Evolutionary conservation across 352 stramenopile genomes (phyloP).

Genomic region (Globisporangium radiosum): DNA sequence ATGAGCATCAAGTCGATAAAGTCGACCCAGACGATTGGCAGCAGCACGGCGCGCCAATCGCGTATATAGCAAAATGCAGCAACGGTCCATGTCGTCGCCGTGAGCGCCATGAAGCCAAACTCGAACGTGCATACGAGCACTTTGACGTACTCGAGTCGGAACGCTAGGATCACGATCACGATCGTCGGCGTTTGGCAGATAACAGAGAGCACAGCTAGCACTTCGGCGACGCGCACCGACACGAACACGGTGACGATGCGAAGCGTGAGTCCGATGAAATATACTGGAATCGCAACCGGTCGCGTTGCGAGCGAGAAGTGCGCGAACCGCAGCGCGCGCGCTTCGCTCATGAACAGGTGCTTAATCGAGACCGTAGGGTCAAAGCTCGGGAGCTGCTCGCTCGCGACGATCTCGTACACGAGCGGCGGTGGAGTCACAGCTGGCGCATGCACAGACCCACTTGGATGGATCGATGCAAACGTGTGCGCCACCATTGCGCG

Average conservation of each 20-base stretch:
- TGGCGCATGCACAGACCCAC: not conserved
- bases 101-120: slow-evolving; percentile 1
- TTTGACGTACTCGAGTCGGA: slow-evolving; percentile 2
- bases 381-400: slow-evolving; percentile 6
- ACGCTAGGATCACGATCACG: not conserved
- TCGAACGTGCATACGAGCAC: slow-evolving; percentile 4
- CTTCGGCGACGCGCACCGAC: not conserved
- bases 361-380: slow-evolving; percentile 3
- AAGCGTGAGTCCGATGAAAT: not conserved
- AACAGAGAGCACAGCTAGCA: not conserved
- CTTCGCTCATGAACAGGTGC: slow-evolving; percentile 1
- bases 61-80: not conserved
- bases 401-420: slow-evolving; percentile 4
- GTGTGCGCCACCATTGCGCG: not conserved
- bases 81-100: not conserved
- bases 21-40: slow-evolving; percentile 5
- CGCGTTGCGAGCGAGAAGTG: not conserved
- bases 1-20: slow-evolving; percentile 5
- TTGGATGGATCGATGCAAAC: not conserved
- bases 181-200: not conserved
- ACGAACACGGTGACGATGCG: not conserved
- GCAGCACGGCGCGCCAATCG: not conserved
- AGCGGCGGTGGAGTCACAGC: not conserved
- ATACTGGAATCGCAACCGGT: not conserved
- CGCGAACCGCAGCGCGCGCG: not conserved